Evolutionary conservation across 139 green algal species (phyloP).

Genomic region (Nannochloris sp.): DNA sequence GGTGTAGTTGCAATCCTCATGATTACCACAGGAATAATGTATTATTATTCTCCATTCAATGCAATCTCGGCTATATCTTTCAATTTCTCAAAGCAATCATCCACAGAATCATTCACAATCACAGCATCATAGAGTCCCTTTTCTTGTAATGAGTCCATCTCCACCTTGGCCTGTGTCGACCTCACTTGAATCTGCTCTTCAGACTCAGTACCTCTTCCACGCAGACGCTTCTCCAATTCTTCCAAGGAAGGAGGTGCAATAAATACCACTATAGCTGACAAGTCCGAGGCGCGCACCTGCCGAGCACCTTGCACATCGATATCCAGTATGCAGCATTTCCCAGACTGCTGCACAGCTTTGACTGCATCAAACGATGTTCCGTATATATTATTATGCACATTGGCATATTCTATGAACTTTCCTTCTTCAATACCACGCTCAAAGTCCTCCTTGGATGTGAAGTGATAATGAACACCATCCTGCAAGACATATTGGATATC

Average conservation of each 20-base stretch:
- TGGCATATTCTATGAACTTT: slow-evolving; percentile 72
- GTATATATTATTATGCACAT: slow-evolving; percentile 83
- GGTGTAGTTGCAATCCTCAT: neutral
- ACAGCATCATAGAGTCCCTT: slow-evolving; percentile 61
- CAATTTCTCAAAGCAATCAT: slow-evolving; percentile 41
- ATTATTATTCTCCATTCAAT: slow-evolving; percentile 15
- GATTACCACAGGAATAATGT: no score
- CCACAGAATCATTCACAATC: slow-evolving; percentile 66
- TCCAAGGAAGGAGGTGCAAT: slow-evolving; percentile 61
- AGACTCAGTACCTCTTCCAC: slow-evolving; percentile 64
- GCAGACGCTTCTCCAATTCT: slow-evolving; percentile 62
- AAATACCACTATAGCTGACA: slow-evolving; percentile 74
- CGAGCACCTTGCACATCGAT: slow-evolving; percentile 72
- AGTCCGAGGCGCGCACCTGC: slow-evolving; percentile 29
- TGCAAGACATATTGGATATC: slow-evolving; percentile 13
- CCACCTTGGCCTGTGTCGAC: slow-evolving; percentile 43
- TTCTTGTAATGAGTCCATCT: slow-evolving; percentile 53
- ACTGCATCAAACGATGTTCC: slow-evolving; percentile 65
- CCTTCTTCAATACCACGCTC: slow-evolving; percentile 51
- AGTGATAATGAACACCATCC: slow-evolving; percentile 77
- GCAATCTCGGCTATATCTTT: slow-evolving; percentile 23
- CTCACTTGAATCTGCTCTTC: slow-evolving; percentile 63
- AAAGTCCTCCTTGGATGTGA: slow-evolving; percentile 59
- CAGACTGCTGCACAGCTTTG: slow-evolving; percentile 38
- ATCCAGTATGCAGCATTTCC: slow-evolving; percentile 66